Base-by-base conservation (phyloP, 352 stramenopile species). In the Globisporangium abappressorium region DNA sequence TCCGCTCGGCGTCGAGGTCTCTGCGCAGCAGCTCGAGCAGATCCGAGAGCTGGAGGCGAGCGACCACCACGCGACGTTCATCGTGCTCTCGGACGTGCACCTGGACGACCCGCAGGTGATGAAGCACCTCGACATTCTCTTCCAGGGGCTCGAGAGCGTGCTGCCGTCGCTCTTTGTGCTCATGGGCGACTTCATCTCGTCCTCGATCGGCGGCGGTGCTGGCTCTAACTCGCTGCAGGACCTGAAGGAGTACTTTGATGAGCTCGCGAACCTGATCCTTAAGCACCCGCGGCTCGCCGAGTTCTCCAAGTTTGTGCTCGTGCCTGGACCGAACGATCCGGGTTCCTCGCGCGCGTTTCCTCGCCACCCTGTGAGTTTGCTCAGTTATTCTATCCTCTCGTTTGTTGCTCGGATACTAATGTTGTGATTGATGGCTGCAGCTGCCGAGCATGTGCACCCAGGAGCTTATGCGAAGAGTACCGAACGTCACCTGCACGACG, bases 161-260 rank as follows among this genome's bases (percentile, higher is more conserved):
- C 62, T 85, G 57, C 85, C 87, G 11, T 84, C 84, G 22, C 69
- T 98, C 22, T 98, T 98, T 70, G 84, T 98, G 15, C 82, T 98
- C 26, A 98, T 98, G 92, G 95, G 95, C 53, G 93, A 98, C 73
- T 98, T 98, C 66, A 81, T 93, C 57, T 95, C 89, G 7, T 78
- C 79, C 2, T 86, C 89, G 9, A 85, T 97, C 4, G 90, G 88
- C 67, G 77, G 85, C 66, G 82, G 87, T 58, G 72, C 79, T 3
- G 80, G 76, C 14, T 89, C 84, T 12, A 90, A 87, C 63, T 84
- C 79, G 24, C 69, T 95, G n/a, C 76, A 88, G 14, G 86, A 96
- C 59, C 73, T 94, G 28, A 94, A 86, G 20, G 92, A 97, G 60
- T 88, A 87, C 59, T 75, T 98, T 38, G 90, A 98, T 53, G 92